These are phyloP conservation scores for Coemansia sp. DNA, from an alignment of 192 early-diverging fungal species.

Conservation along the genomic window DNA sequence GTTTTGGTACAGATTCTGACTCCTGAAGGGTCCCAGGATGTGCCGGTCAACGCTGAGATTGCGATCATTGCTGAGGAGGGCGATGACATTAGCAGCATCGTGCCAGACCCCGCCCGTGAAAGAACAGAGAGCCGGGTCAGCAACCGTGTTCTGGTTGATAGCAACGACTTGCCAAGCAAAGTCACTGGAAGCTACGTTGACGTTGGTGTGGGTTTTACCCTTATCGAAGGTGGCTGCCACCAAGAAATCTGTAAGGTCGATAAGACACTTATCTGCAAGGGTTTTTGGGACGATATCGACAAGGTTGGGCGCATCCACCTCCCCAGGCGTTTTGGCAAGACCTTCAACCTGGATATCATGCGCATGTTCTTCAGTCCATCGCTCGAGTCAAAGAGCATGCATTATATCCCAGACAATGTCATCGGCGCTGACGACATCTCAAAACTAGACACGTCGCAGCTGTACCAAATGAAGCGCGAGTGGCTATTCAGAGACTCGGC, in stretches of 20 bases:
- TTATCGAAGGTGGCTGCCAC: not conserved
- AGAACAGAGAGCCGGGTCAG: too few species aligned
- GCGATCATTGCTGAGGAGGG: slow-evolving; percentile 87
- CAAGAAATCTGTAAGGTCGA: slow-evolving; percentile 1
- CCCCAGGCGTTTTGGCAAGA: slow-evolving; percentile 9
- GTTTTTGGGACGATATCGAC: slow-evolving; percentile 10
- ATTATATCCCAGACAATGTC: not conserved
- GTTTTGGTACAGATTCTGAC: slow-evolving; percentile 91
- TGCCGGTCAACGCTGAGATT: slow-evolving; percentile 73
- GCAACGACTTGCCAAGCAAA: not conserved
- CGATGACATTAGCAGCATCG: slow-evolving; percentile 70
- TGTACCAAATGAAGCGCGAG: not conserved
- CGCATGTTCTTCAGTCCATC: slow-evolving; percentile 1
- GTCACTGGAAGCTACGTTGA: not conserved
- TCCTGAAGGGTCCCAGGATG: slow-evolving; percentile 61
- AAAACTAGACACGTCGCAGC: not conserved
- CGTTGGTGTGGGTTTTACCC: not conserved
- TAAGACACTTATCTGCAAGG: slow-evolving; percentile 9
- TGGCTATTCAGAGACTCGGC: slow-evolving; percentile 3
- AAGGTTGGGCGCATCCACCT: slow-evolving; percentile 1
- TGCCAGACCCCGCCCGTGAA: too few species aligned
- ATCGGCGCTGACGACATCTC: not conserved
- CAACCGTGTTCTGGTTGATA: too few species aligned
- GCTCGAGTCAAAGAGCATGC: not conserved
- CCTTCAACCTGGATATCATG: slow-evolving; percentile 1